A percentile compares a stretch with the other conserved stretches of the same genome.
phyloP scores from a whole-genome alignment of 78 protist genomes.

The Dictyostelium brefeldianum region DNA sequence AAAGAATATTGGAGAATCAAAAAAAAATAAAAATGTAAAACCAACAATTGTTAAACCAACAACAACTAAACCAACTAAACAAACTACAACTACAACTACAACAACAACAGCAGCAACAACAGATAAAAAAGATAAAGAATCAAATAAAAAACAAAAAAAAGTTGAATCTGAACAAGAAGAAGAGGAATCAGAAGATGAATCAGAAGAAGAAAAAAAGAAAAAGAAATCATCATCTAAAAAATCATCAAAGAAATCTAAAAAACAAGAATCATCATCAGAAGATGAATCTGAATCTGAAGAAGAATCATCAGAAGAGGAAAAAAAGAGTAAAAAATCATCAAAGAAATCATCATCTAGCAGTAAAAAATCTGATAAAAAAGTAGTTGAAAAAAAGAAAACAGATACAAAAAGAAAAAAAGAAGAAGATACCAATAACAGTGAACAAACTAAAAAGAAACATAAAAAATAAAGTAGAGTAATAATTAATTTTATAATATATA shows the following conservation, averaged over 20 bases:
- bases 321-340: background rate
- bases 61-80: background rate
- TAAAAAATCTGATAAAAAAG: background rate
- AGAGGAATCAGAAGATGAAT: conserved; percentile 3
- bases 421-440: background rate
- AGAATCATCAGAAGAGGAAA: conserved; percentile 4
- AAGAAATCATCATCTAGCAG: background rate
- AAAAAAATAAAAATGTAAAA: background rate
- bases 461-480: background rate
- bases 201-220: background rate
- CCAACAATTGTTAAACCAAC: background rate
- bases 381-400: background rate
- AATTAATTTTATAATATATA: no score
- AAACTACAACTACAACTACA: background rate
- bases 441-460: conserved; percentile 27
- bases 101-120: background rate
- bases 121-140: conserved; percentile 7
- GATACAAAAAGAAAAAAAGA: conserved; percentile 28
- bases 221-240: background rate
- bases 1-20: background rate
- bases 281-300: background rate
- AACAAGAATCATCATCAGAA: conserved; percentile 30
- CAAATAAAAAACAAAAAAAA: background rate
- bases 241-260: conserved; percentile 17
- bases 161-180: background rate